Percentiles rank a stretch among this genome's conserved stretches.
Evolutionary conservation across 2,329 filamentous ascomycete genomes (phyloP).

Genomic region (Colletotrichum plurivorum): DNA sequence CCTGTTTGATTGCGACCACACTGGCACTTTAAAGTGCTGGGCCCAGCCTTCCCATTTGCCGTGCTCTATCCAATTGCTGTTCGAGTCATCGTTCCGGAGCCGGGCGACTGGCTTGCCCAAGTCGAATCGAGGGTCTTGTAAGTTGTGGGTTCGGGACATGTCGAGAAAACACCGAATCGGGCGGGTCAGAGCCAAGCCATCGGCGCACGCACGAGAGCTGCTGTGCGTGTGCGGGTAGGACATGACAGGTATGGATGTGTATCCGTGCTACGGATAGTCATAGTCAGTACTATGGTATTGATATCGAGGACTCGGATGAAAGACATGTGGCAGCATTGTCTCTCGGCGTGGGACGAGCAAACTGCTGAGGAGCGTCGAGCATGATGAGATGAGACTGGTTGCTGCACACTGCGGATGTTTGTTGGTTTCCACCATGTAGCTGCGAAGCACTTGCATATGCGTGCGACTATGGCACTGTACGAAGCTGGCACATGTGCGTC

Average conservation of each 20-base stretch:
- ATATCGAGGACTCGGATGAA: constrained; percentile 7
- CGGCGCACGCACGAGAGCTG: constrained; percentile 10
- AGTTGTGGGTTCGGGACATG: constrained; percentile 17
- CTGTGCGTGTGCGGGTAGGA: not conserved
- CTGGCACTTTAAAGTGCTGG: constrained; percentile 20
- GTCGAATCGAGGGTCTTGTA: constrained; percentile 25
- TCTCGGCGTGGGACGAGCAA: constrained; percentile 24
- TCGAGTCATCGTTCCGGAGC: constrained; percentile 26
- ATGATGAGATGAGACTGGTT: not conserved
- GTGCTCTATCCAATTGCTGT: constrained; percentile 35
- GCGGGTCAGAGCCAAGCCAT: constrained; percentile 25
- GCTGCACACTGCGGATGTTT: not conserved
- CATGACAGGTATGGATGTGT: not conserved
- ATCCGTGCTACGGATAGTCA: not conserved
- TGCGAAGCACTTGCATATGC: constrained; percentile 24
- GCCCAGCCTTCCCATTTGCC: constrained; percentile 20
- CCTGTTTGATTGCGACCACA: constrained; percentile 28
- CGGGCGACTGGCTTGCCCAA: constrained; percentile 9
- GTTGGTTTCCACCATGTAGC: not conserved
- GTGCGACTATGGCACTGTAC: constrained; percentile 26
- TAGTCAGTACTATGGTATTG: not conserved
- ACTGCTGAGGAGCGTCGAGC: constrained; percentile 9
- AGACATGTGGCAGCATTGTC: constrained; percentile 12
- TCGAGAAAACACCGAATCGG: constrained; percentile 18
- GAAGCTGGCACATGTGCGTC: constrained; percentile 22